Conservation (phyloP, 1,284 basidiomycete species). For the Microbotryum intermedium region DNA sequence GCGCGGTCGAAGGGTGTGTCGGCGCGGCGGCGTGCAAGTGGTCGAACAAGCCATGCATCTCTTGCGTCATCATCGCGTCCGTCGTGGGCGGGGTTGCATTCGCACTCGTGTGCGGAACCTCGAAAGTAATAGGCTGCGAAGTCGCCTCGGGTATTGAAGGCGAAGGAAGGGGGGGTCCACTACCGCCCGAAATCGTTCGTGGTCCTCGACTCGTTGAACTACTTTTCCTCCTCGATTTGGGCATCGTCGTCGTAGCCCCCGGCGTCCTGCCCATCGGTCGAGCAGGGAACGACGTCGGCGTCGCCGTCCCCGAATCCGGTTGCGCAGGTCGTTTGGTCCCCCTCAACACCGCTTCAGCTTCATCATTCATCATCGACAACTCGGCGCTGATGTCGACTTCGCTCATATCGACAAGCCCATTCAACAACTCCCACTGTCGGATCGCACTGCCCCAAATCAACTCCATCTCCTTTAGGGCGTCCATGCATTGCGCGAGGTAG, state of each 20-base stretch:
- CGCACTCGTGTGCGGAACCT: not conserved
- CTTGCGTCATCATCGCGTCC: not conserved
- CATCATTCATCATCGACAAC: slow-evolving; percentile 2
- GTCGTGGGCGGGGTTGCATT: not conserved
- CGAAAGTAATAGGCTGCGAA: not conserved
- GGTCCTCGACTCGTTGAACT: not conserved
- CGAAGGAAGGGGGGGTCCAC: not conserved
- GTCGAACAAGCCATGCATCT: not conserved
- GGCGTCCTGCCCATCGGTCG: slow-evolving; percentile 1
- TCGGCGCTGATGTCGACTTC: slow-evolving; percentile 27
- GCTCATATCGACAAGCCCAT: slow-evolving; percentile 42
- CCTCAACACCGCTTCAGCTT: slow-evolving; percentile 1
- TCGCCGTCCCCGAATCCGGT: slow-evolving; percentile 6
- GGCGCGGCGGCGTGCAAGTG: not conserved
- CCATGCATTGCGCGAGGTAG: slow-evolving; percentile 60
- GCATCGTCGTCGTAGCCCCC: not conserved
- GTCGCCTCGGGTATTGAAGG: not conserved
- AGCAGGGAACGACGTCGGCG: slow-evolving; percentile 18
- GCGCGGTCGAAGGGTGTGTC: not conserved
- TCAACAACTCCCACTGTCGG: slow-evolving; percentile 61
- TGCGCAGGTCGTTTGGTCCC: slow-evolving; percentile 23
- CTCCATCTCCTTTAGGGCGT: slow-evolving; percentile 58
- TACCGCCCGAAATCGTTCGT: not conserved
- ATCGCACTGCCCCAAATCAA: slow-evolving; percentile 66
- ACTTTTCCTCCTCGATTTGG: slow-evolving; percentile 6